Evolutionary conservation across 1,284 basidiomycete species (phyloP).

Genomic region (Puccinia hordei): DNA sequence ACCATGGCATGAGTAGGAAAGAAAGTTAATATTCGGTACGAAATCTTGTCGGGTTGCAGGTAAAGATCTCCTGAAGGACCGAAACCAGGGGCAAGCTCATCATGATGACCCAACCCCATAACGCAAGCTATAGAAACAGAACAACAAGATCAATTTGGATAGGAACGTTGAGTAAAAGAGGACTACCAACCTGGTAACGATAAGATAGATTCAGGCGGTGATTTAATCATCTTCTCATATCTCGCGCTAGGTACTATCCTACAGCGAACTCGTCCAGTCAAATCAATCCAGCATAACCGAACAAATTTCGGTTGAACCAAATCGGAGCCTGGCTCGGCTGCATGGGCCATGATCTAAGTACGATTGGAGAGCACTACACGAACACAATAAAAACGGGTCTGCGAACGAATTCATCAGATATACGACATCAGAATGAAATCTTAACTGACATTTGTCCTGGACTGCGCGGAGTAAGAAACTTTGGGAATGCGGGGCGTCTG

Average conservation of each 20-base stretch:
- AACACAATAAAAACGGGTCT: too few species aligned
- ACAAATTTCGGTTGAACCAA: conserved; percentile 24
- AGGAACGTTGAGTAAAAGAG: not conserved
- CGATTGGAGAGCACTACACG: too few species aligned
- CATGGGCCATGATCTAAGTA: conserved; percentile 11
- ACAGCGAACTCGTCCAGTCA: conserved; percentile 44
- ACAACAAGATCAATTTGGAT: not conserved
- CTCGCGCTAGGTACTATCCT: conserved; percentile 38
- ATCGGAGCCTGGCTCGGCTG: not conserved
- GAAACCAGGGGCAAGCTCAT: conserved; percentile 44
- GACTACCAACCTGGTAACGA: conserved; percentile 26
- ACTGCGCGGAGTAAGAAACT: too few species aligned
- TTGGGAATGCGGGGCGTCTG: too few species aligned
- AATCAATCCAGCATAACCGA: conserved; percentile 49
- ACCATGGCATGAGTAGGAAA: conserved; percentile 41
- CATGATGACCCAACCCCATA: conserved; percentile 45
- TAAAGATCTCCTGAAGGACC: conserved; percentile 47
- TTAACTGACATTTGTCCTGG: too few species aligned
- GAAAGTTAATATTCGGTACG: conserved; percentile 36
- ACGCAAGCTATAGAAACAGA: conserved; percentile 29
- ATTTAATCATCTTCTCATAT: conserved; percentile 46
- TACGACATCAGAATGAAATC: too few species aligned
- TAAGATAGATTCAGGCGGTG: conserved; percentile 42
- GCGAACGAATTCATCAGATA: too few species aligned
- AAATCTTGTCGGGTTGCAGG: conserved; percentile 50